Base-by-base conservation (phyloP, 1,139 yeast species). In the Yamadazyma friedrichii region DNA sequence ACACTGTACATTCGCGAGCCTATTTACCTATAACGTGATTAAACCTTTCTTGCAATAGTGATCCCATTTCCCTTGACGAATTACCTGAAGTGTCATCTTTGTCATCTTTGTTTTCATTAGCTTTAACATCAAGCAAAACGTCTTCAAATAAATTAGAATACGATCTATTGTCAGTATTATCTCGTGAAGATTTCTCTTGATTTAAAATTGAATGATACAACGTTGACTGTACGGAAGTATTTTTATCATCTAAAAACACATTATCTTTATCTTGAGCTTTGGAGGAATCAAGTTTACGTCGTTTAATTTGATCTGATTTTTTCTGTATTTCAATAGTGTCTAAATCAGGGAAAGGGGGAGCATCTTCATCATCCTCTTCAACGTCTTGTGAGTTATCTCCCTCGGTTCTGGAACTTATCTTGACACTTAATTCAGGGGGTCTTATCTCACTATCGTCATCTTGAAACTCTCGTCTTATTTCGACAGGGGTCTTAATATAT, bases 391-490 rank as follows among this genome's bases (percentile, higher is more conserved):
- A 27, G 3, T 27, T 13, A 6, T n/a, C 22, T 2, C 13, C 12
- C 4, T 27, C 33, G 13, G 17, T 26, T 4, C 28, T 15, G 3
- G 31, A 11, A 13, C 11, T 31, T 16, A 26, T 3, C 11, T 35
- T n/a, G 2, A 29, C 27, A 30, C 32, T 26, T 12, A 40, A 15
- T 13, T 29, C 55, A 0, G 74, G 74, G 6, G 70, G 68, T 11
- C 57, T 58, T 15, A 67, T 40, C 29, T 65, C 73, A 46, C 69
- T 66, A 27, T 66, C 74, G 25, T 66, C 73, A 4, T 52, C 62
- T 15, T 47, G 56, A 37, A 49, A 55, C 28, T 56, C 50, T 28
- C 53, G 41, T 33, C 60, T 46, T 4, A 61, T 53, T 12, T 62
- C 66, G 15, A 52, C 38, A 4, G 68, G 67, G 1, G 69, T 63